phyloP scores from a whole-genome alignment of 2,329 filamentous ascomycete genomes.

The Epichloe gansuensis region DNA sequence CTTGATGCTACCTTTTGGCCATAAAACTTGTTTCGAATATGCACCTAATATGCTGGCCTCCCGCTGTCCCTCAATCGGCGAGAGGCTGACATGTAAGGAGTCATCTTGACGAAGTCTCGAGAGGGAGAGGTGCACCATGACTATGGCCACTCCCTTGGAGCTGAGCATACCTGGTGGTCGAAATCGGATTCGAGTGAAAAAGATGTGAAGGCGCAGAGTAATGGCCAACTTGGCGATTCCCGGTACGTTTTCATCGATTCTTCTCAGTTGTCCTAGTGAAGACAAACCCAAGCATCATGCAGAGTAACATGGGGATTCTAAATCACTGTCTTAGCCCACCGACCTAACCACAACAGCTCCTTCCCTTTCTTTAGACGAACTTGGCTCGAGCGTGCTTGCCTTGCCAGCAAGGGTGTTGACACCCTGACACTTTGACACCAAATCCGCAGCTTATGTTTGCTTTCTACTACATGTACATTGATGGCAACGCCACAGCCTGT shows the following conservation, averaged over 20 bases:
- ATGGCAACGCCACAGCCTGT: too few species aligned
- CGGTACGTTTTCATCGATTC: too few species aligned
- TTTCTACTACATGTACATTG: not conserved
- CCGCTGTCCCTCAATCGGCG: not conserved
- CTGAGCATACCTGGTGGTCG: not conserved
- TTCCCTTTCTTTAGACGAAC: slow-evolving; percentile 1
- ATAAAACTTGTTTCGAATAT: not conserved
- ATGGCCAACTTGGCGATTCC: not conserved
- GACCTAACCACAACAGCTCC: not conserved
- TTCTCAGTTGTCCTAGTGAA: not conserved
- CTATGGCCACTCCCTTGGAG: not conserved
- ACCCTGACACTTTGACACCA: too few species aligned
- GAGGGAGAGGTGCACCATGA: too few species aligned
- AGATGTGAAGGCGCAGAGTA: not conserved
- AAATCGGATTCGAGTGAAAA: not conserved
- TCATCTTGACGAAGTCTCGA: too few species aligned
- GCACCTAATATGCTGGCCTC: not conserved
- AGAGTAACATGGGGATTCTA: not conserved
- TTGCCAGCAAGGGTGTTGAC: not conserved
- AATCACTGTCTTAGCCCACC: slow-evolving; percentile 4
- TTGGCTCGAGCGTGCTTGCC: slow-evolving; percentile 5
- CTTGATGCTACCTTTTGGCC: not conserved
- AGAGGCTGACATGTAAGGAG: not conserved
- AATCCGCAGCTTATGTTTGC: not conserved
- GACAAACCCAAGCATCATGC: not conserved